Conservation (phyloP, 305 asterid genomes). For the Fraxinus greggii region DNA sequence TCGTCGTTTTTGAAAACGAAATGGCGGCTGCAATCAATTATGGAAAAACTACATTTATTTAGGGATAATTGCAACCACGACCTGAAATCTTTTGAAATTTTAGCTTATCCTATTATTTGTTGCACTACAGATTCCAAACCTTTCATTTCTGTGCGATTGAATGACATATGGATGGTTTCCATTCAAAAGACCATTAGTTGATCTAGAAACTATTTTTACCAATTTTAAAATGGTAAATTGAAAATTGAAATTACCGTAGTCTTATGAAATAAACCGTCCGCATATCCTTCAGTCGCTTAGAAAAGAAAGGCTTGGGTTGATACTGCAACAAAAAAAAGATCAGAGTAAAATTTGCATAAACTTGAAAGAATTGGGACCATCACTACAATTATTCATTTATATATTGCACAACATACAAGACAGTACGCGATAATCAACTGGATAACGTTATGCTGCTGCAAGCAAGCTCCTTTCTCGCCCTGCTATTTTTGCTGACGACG, state of each 20-base stretch:
- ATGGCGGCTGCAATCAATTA: not conserved
- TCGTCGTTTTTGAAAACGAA: not conserved
- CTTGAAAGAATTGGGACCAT: not conserved
- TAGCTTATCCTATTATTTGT: not conserved
- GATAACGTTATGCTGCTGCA: not conserved
- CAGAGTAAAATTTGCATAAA: not conserved
- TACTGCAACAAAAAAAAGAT: too few relatives aligned
- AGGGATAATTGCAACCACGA: not conserved
- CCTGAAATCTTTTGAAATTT: too few relatives aligned
- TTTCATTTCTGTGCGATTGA: too few relatives aligned
- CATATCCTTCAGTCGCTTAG: too few relatives aligned
- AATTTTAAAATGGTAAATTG: not conserved
- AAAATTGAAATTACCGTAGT: too few relatives aligned
- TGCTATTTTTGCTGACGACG: conserved; percentile 15
- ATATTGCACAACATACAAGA: not conserved
- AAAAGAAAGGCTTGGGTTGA: too few relatives aligned
- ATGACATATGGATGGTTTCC: too few relatives aligned
- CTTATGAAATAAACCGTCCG: too few relatives aligned
- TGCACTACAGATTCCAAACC: not conserved
- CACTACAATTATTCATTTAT: not conserved
- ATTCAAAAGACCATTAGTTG: not conserved
- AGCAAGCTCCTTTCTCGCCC: not conserved
- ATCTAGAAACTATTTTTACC: not conserved
- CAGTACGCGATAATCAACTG: not conserved
- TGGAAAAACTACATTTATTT: too few relatives aligned